Conservation (phyloP, 2,329 filamentous ascomycete genomes). For the Ampelomyces quisqualis region DNA sequence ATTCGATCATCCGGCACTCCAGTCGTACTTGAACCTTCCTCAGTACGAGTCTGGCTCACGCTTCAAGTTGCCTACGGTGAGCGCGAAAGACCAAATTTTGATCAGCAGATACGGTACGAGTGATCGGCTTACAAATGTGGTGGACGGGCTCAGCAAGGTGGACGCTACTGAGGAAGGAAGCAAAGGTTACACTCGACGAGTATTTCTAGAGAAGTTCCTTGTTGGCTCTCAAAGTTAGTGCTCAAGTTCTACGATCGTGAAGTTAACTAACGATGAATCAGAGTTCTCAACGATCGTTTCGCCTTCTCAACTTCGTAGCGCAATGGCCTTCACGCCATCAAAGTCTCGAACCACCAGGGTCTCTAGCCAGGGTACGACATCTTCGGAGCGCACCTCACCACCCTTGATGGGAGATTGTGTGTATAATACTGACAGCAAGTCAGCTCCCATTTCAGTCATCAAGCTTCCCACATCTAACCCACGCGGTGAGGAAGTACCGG, state of each 20-base stretch:
- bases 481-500: too few relatives aligned
- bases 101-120: slow-evolving; percentile 8
- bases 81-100: slow-evolving; percentile 1
- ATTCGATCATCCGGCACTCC: slow-evolving; percentile 14
- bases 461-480: too few relatives aligned
- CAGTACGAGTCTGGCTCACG: slow-evolving; percentile 33
- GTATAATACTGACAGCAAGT: neutral
- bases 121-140: slow-evolving; percentile 2
- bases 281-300: neutral
- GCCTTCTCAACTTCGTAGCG: neutral
- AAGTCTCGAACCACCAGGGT: neutral
- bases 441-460: neutral
- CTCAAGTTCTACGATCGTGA: neutral
- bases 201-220: slow-evolving; percentile 21
- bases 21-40: slow-evolving; percentile 10
- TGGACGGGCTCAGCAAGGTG: slow-evolving; percentile 15
- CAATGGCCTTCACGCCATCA: neutral
- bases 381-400: neutral
- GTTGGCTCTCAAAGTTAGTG: slow-evolving; percentile 7
- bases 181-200: slow-evolving; percentile 20
- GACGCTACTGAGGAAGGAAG: neutral
- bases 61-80: slow-evolving; percentile 25
- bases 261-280: neutral
- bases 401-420: neutral
- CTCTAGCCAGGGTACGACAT: neutral